phyloP scores from a whole-genome alignment of 495 filamentous ascomycete genomes.

The Talaromyces liani region DNA sequence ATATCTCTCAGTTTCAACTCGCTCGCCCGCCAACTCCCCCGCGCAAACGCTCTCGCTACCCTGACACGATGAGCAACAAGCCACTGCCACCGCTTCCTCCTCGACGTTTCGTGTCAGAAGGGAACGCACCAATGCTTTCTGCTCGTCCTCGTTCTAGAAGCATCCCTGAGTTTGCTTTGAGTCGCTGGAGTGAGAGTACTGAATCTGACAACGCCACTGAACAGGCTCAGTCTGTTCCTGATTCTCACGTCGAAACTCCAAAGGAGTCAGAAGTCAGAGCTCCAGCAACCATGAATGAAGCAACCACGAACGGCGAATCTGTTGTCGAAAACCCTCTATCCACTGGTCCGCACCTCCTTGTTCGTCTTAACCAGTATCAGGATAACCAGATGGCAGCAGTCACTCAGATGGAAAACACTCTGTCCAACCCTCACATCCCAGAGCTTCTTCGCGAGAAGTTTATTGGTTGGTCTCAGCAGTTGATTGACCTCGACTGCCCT shows the following conservation, averaged over 20 bases:
- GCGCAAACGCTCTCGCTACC: background rate
- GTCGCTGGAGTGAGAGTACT: background rate
- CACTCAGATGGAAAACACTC: slow-evolving; percentile 1
- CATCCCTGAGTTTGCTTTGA: background rate
- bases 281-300: background rate
- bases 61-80: slow-evolving; percentile 4
- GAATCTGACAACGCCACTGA: background rate
- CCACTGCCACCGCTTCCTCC: slow-evolving; percentile 1
- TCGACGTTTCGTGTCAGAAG: background rate
- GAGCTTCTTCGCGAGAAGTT: background rate
- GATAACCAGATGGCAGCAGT: background rate
- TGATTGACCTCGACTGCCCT: background rate
- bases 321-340: background rate
- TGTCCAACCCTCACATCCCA: background rate
- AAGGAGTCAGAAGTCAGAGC: background rate
- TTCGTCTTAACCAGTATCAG: background rate
- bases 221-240: background rate
- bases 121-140: background rate
- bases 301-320: background rate
- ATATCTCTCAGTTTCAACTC: slow-evolving; percentile 1
- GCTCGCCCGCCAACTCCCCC: slow-evolving; percentile 5
- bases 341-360: background rate
- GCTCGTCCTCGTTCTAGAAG: background rate
- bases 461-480: background rate
- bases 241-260: background rate